Evolutionary conservation across 192 early-diverging fungal genomes (phyloP).

Genomic region (Umbelopsis sp.): DNA sequence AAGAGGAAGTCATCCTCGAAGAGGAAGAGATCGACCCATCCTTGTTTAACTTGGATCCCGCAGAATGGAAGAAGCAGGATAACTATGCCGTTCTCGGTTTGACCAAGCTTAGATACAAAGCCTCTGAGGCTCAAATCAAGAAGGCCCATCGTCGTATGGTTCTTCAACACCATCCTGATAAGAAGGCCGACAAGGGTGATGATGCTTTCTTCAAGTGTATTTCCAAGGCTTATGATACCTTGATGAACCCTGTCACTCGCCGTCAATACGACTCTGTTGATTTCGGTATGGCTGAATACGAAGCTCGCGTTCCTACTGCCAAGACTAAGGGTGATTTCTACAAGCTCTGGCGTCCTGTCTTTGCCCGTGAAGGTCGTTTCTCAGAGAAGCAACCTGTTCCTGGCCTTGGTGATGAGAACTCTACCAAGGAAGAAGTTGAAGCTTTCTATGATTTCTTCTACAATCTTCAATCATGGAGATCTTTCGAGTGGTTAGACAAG

Average conservation of each 20-base stretch:
- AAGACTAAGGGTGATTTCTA: conserved; percentile 88
- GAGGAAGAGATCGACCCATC: conserved; percentile 82
- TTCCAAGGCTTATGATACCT: conserved; percentile 84
- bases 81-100: conserved; percentile 96
- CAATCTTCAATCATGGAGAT: conserved; percentile 95
- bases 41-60: conserved; percentile 81
- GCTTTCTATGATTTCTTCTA: conserved; percentile 86
- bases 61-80: conserved; percentile 97
- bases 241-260: conserved; percentile 87
- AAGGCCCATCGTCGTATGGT: conserved; percentile 80
- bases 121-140: conserved; percentile 94
- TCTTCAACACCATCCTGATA: conserved; percentile 98
- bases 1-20: conserved; percentile 66
- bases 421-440: conserved; percentile 70
- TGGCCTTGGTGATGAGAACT: conserved; percentile 67
- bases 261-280: conserved; percentile 97
- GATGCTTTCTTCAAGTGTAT: conserved; percentile 99
- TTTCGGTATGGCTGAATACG: conserved; percentile 70
- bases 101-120: conserved; percentile 82
- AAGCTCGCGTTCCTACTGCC: conserved; percentile 60
- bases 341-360: conserved; percentile 71
- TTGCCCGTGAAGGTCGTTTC: conserved; percentile 91
- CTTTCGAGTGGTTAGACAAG: conserved; percentile 98
- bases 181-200: conserved; percentile 89
- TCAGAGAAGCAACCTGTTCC: conserved; percentile 90